A percentile compares a stretch with the other conserved stretches of the same genome.
Evolutionary conservation across 2,329 filamentous ascomycete species (phyloP).

Genomic region (Aspergillus fischeri): DNA sequence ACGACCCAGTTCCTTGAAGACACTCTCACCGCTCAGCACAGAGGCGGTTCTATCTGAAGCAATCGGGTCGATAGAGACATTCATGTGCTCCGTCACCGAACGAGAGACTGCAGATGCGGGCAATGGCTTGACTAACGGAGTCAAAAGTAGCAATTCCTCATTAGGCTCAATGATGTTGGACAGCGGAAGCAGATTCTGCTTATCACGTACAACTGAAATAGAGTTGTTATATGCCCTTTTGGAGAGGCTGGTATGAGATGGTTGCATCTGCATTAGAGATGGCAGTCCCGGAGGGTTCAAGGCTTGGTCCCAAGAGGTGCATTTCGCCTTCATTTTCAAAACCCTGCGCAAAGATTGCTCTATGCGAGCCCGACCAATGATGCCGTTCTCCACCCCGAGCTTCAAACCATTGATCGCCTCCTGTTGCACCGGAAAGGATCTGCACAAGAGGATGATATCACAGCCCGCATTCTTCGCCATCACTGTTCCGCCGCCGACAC

Average conservation of each 20-base stretch:
- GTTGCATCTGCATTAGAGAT: slow-evolving; percentile 74
- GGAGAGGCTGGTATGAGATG: slow-evolving; percentile 75
- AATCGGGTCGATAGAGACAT: slow-evolving; percentile 51
- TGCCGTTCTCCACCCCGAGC: slow-evolving; percentile 82
- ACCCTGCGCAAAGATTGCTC: slow-evolving; percentile 76
- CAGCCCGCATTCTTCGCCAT: slow-evolving; percentile 98
- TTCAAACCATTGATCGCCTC: slow-evolving; percentile 90
- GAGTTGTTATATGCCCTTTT: slow-evolving; percentile 85
- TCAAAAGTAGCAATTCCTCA: slow-evolving; percentile 85
- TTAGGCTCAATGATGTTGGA: slow-evolving; percentile 75
- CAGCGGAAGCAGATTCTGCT: slow-evolving; percentile 76
- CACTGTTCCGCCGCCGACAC: slow-evolving; percentile 92
- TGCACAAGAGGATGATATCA: slow-evolving; percentile 83
- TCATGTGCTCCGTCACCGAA: slow-evolving; percentile 51
- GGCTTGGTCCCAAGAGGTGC: slow-evolving; percentile 86
- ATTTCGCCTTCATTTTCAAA: slow-evolving; percentile 74
- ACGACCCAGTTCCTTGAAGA: slow-evolving; percentile 84
- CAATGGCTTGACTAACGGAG: slow-evolving; percentile 85
- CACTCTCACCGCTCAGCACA: slow-evolving; percentile 86
- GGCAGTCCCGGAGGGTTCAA: slow-evolving; percentile 78
- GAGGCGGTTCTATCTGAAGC: slow-evolving; percentile 56
- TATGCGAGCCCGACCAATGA: slow-evolving; percentile 76
- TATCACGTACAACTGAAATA: slow-evolving; percentile 88
- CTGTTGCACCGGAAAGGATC: slow-evolving; percentile 81
- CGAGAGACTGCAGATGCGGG: slow-evolving; percentile 81